A percentile compares a stretch with the other conserved stretches of the same genome.
These are phyloP conservation scores for Fragaria iinumae DNA, from an alignment of 306 rosid species.

Conservation along the genomic window DNA sequence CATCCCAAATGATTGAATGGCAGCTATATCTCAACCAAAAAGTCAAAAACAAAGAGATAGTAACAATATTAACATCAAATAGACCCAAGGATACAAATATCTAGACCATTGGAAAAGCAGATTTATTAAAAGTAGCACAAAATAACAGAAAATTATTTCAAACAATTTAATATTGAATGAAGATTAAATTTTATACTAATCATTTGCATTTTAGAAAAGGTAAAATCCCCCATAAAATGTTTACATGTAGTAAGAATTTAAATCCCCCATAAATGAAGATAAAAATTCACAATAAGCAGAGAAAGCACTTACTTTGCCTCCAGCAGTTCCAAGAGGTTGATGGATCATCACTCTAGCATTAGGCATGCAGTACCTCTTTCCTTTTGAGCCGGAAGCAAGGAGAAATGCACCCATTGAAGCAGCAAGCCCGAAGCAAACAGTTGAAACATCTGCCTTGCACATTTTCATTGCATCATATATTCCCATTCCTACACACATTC, in stretches of 20 bases:
- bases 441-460: slow-evolving; percentile 93
- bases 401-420: slow-evolving; percentile 99
- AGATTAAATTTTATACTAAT: neutral
- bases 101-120: neutral
- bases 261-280: neutral
- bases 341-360: slow-evolving; percentile 93
- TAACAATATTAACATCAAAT: neutral
- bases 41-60: neutral
- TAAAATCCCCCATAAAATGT: neutral
- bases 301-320: slow-evolving; percentile 68
- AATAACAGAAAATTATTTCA: neutral
- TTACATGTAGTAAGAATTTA: neutral
- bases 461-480: slow-evolving; percentile 96
- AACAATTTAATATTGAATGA: neutral
- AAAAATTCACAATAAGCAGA: neutral
- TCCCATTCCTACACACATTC: slow-evolving; percentile 72
- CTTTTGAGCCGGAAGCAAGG: slow-evolving; percentile 85
- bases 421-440: slow-evolving; percentile 92
- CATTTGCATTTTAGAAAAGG: neutral
- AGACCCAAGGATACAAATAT: neutral
- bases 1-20: neutral
- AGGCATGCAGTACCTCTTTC: slow-evolving; percentile 98
- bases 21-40: neutral
- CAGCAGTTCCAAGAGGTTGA: slow-evolving; percentile 83
- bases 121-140: neutral